phyloP scores from a whole-genome alignment of 1,139 yeast species.

The Taphrina wiesneri region DNA sequence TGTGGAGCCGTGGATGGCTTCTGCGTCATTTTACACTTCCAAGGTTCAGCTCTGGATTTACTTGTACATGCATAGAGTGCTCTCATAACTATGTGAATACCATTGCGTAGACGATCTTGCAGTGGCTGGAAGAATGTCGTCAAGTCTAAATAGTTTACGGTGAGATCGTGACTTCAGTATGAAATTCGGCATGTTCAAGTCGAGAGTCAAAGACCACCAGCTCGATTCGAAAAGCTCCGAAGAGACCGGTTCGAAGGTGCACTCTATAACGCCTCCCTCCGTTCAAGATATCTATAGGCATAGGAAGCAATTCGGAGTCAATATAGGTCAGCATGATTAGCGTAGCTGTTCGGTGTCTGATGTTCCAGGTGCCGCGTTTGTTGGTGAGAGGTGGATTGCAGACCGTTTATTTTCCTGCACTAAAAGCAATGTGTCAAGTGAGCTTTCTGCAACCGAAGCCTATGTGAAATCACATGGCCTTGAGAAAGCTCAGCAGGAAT shows the following conservation, averaged over 20 bases:
- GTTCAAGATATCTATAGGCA: slow-evolving; percentile 36
- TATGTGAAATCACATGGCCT: slow-evolving; percentile 54
- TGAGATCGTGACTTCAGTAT: too few relatives aligned
- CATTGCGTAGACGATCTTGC: too few relatives aligned
- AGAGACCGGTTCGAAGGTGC: not conserved
- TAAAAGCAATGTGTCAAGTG: slow-evolving; percentile 56
- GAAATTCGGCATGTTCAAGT: not conserved
- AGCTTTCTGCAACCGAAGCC: slow-evolving; percentile 67
- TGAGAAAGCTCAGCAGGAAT: slow-evolving; percentile 56
- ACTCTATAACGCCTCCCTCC: slow-evolving; percentile 5
- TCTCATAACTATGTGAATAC: too few relatives aligned
- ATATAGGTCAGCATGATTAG: slow-evolving; percentile 58
- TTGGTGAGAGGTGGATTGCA: slow-evolving; percentile 63
- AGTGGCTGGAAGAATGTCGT: too few relatives aligned
- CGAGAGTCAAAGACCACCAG: not conserved
- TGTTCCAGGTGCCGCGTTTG: slow-evolving; percentile 58
- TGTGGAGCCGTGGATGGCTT: not conserved
- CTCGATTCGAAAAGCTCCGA: not conserved
- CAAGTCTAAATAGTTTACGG: too few relatives aligned
- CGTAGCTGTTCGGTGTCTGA: not conserved
- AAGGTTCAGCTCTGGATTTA: too few relatives aligned
- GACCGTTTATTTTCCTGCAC: slow-evolving; percentile 63
- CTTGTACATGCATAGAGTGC: too few relatives aligned
- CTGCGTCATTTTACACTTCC: too few relatives aligned
- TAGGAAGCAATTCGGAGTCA: slow-evolving; percentile 77